Evolutionary conservation across 257 asterid genomes (phyloP).

Genomic region (Oldenlandia corymbosa): DNA sequence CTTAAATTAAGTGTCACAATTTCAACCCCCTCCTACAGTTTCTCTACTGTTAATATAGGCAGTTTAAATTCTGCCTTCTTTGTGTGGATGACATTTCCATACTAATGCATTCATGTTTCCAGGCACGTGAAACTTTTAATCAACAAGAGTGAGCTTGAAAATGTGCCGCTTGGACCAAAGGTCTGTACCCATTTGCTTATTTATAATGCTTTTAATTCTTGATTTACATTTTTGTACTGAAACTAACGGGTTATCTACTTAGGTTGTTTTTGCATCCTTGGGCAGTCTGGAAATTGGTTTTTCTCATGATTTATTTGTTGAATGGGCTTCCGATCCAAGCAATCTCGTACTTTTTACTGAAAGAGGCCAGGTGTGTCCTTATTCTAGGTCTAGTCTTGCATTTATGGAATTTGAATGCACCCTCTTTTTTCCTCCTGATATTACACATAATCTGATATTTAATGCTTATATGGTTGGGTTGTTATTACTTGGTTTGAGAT

Average conservation of each 20-base stretch:
- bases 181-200: conserved; percentile 32
- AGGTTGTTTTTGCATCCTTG: conserved; percentile 97
- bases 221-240: conserved; percentile 7
- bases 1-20: background rate
- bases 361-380: conserved; percentile 84
- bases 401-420: background rate
- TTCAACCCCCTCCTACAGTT: background rate
- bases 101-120: conserved; percentile 14
- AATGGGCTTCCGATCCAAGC: conserved; percentile 95
- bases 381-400: conserved; percentile 4
- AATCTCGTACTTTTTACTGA: conserved; percentile 94
- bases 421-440: conserved; percentile 5
- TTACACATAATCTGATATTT: background rate
- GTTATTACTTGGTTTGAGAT: no score
- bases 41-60: background rate
- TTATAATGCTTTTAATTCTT: conserved; percentile 16
- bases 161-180: conserved; percentile 82
- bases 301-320: conserved; percentile 93
- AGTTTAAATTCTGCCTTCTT: background rate
- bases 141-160: conserved; percentile 76
- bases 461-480: background rate
- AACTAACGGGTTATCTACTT: conserved; percentile 20
- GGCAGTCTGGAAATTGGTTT: conserved; percentile 96
- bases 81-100: background rate
- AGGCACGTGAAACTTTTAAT: conserved; percentile 73